These are phyloP conservation scores for Solanum neorickii DNA, from an alignment of 257 asterid genomes.

Conservation along the genomic window DNA sequence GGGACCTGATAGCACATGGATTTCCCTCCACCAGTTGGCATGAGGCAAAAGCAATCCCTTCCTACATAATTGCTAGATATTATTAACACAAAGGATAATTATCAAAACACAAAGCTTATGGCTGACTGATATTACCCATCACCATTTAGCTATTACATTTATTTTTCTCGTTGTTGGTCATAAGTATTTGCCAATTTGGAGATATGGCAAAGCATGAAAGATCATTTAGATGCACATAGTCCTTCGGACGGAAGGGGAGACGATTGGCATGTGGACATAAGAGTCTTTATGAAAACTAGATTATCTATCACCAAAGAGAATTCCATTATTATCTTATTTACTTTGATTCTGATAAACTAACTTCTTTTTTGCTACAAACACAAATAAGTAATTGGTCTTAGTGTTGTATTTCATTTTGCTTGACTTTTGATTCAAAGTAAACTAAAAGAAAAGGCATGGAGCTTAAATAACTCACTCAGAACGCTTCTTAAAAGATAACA, in stretches of 20 bases:
- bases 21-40: constrained; percentile 99
- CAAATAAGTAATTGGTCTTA: not conserved
- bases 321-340: not conserved
- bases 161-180: not conserved
- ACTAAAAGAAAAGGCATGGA: not conserved
- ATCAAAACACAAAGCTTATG: not conserved
- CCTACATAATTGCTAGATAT: constrained; percentile 29
- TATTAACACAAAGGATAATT: not conserved
- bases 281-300: not conserved
- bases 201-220: not conserved
- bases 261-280: not conserved
- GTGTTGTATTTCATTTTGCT: not conserved
- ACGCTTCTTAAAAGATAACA: not conserved
- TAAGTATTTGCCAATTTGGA: not conserved
- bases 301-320: not conserved
- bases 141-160: not conserved
- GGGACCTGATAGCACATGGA: constrained; percentile 96
- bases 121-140: not conserved
- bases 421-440: not conserved
- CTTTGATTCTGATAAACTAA: not conserved
- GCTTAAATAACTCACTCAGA: not conserved
- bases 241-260: not conserved
- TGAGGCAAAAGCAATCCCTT: constrained; percentile 87
- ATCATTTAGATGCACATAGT: not conserved
- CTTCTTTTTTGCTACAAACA: not conserved